Base-by-base conservation (phyloP, 305 asterid genomes). In the Solanum chacoense region DNA sequence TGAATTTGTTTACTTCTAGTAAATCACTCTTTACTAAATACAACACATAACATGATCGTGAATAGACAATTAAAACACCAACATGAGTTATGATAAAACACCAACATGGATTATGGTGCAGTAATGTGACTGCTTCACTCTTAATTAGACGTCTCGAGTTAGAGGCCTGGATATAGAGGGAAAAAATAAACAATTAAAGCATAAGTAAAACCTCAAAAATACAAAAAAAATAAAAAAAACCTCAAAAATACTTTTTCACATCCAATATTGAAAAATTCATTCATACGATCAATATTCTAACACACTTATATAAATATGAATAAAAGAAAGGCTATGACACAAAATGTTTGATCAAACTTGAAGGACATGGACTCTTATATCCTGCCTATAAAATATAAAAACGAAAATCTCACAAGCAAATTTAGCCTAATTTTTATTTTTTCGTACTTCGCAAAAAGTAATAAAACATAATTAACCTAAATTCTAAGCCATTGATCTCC, bases 401-500 rank as follows among this genome's bases (percentile, higher is more conserved):
- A 75, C 0, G 28, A 3, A 74, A 76, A 3, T 36, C 13, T 76
- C 1, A 76, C 20, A 76, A 36, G 5, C 20, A n/a, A 72, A 72
- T 35, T 35, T 35, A 5, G 26, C 42, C 45, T 18, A 34, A 18
- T 10, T 11, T 24, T n/a, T 65, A 34, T 35, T 2, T 63, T 8
- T 3, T 8, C 2, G 11, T 0, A 38, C 8, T 78, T 37, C 24
- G 22, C 11, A 67, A 3, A 67, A 63, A 20, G 4, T 65, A n/a
- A n/a, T 65, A 24, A 2, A 9, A 37, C 84, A 79, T 26, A 26
- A 81, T 16, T n/a, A 42, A 80, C 1, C 42, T 83, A 83, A 32
- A 95, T 87, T 89, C 87, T 93, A 2, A 97, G 92, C 98, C 98
- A 97, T 32, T 87, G 75, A 11, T 92, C 85, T 75, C 96, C 98